Conservation (phyloP, 257 asterid genomes). For the Ligustrum vulgare region DNA sequence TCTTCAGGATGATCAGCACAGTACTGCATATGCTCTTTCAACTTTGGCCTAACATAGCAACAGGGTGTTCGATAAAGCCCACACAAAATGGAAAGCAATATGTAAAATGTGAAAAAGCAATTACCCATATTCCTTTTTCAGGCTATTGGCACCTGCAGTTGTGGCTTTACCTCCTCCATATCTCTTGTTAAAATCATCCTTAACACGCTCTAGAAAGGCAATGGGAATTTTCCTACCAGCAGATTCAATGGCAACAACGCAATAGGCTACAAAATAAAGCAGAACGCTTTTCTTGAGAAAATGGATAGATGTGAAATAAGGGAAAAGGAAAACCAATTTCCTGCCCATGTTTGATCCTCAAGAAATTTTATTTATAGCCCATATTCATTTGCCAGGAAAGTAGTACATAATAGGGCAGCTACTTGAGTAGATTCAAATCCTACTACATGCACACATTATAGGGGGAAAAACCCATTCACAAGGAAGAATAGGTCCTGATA, state of each 20-base stretch:
- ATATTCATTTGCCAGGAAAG: background rate
- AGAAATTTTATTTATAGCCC: background rate
- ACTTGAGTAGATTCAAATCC: too few species aligned
- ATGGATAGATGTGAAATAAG: background rate
- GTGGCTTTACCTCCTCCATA: conserved; percentile 50
- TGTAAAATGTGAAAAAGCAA: background rate
- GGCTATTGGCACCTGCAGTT: conserved; percentile 43
- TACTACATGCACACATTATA: too few species aligned
- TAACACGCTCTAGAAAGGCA: conserved; percentile 46
- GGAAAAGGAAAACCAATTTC: background rate
- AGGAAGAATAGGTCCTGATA: too few species aligned
- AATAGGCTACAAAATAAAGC: conserved; percentile 37
- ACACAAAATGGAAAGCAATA: background rate
- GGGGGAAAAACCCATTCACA: too few species aligned
- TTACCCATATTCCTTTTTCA: conserved; percentile 53
- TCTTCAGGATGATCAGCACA: conserved; percentile 55
- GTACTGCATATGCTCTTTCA: conserved; percentile 57
- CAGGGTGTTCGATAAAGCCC: background rate
- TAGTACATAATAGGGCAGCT: too few species aligned
- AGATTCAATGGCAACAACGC: conserved; percentile 55
- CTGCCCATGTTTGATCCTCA: background rate
- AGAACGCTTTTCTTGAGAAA: background rate
- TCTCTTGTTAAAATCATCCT: conserved; percentile 51
- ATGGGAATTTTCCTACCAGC: conserved; percentile 55
- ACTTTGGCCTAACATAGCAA: conserved; percentile 36